Percentiles rank a stretch among this genome's conserved stretches.
Evolutionary conservation across 306 rosid species (phyloP).

Genomic region (Trichosanthes cucumerina): DNA sequence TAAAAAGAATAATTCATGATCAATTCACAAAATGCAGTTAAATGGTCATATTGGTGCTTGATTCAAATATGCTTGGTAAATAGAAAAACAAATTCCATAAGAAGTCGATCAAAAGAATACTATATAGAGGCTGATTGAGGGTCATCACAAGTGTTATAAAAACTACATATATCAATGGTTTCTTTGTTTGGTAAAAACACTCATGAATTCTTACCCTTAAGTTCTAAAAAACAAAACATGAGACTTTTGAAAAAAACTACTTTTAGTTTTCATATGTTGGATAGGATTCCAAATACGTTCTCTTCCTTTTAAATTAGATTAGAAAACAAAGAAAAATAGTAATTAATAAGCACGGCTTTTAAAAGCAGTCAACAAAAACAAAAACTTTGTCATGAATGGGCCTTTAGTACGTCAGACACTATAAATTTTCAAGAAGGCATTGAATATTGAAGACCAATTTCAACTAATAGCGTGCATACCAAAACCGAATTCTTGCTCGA

Average conservation of each 20-base stretch:
- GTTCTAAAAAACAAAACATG: background rate
- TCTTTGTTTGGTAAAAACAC: background rate
- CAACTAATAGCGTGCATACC: background rate
- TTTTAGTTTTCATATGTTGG: background rate
- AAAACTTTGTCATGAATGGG: background rate
- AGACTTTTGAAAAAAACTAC: background rate
- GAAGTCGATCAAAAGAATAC: background rate
- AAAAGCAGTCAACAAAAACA: background rate
- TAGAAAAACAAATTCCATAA: background rate
- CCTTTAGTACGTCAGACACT: background rate
- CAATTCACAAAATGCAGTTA: background rate
- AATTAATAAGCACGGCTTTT: background rate
- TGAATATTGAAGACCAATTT: background rate
- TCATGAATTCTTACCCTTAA: background rate
- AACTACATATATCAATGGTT: background rate
- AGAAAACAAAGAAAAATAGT: background rate
- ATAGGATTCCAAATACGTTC: background rate
- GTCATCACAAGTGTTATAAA: background rate
- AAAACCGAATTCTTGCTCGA: slow-evolving; percentile 16
- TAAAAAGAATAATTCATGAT: background rate
- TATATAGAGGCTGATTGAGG: background rate
- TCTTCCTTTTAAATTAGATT: background rate
- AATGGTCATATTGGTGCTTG: background rate
- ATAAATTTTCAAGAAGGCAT: background rate
- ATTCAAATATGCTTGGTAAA: background rate